These are phyloP conservation scores for Aspergillus panamensis DNA, from an alignment of 495 filamentous ascomycete species.

Conservation along the genomic window DNA sequence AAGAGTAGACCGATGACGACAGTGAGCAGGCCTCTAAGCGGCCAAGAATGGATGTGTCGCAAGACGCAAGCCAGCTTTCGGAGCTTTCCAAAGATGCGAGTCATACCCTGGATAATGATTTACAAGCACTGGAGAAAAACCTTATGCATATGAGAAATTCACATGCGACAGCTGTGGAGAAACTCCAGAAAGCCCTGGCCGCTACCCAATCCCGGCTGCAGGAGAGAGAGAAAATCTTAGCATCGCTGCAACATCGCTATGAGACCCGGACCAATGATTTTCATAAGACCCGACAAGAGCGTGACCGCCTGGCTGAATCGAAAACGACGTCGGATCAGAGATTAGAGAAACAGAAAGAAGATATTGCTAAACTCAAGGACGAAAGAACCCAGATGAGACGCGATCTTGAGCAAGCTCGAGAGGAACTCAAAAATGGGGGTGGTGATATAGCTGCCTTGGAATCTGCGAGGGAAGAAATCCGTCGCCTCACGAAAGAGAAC, in stretches of 20 bases:
- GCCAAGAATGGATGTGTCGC: slow-evolving; percentile 29
- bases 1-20: slow-evolving; percentile 28
- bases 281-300: slow-evolving; percentile 38
- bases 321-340: slow-evolving; percentile 31
- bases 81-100: slow-evolving; percentile 32
- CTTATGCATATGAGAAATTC: slow-evolving; percentile 35
- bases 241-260: slow-evolving; percentile 42
- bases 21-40: slow-evolving; percentile 33
- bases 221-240: slow-evolving; percentile 30
- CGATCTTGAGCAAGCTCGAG: slow-evolving; percentile 48
- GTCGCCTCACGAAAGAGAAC: slow-evolving; percentile 40
- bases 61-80: slow-evolving; percentile 35
- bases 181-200: slow-evolving; percentile 27
- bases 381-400: slow-evolving; percentile 45
- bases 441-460: slow-evolving; percentile 51
- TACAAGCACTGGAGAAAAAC: slow-evolving; percentile 33
- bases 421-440: slow-evolving; percentile 46
- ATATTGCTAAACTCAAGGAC: slow-evolving; percentile 47
- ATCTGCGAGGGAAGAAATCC: slow-evolving; percentile 41
- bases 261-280: slow-evolving; percentile 39
- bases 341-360: slow-evolving; percentile 39
- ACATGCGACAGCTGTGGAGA: slow-evolving; percentile 31
- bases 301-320: slow-evolving; percentile 25
- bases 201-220: slow-evolving; percentile 22
- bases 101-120: slow-evolving; percentile 32